Evolutionary conservation across 2,329 filamentous ascomycete genomes (phyloP).

Genomic region (Botrytis medusae): DNA sequence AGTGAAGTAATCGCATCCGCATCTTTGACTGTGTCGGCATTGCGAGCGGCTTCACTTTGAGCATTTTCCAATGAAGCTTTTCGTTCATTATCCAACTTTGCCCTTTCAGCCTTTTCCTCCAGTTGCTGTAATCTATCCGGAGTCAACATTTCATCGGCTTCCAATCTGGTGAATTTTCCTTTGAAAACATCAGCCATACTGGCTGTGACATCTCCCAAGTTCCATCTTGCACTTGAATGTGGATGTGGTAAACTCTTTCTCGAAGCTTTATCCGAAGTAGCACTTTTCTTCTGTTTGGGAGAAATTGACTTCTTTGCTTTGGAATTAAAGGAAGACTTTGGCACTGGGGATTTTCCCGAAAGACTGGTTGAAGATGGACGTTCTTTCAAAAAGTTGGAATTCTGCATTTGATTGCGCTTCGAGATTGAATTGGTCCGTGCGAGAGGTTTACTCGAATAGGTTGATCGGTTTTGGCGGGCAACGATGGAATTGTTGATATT

Average conservation of each 20-base stretch:
- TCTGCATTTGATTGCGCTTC: conserved; percentile 26
- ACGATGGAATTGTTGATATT: not conserved
- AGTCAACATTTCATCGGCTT: conserved; percentile 60
- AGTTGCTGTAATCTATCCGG: conserved; percentile 50
- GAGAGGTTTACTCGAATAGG: not conserved
- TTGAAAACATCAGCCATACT: conserved; percentile 59
- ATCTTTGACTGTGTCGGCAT: conserved; percentile 1
- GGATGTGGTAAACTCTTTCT: conserved; percentile 22
- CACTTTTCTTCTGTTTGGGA: conserved; percentile 40
- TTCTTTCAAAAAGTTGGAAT: conserved; percentile 14
- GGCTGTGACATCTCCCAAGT: conserved; percentile 54
- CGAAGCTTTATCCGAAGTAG: not conserved
- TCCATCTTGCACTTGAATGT: conserved; percentile 48
- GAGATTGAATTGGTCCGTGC: conserved; percentile 24
- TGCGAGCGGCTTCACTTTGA: conserved; percentile 19
- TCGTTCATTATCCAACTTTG: conserved; percentile 26
- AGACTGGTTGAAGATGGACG: conserved; percentile 23
- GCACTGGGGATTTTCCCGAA: conserved; percentile 33
- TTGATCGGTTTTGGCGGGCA: conserved; percentile 1
- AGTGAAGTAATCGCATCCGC: not conserved
- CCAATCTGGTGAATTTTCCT: conserved; percentile 52
- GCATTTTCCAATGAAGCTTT: conserved; percentile 29
- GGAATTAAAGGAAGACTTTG: conserved; percentile 40
- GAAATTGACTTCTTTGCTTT: conserved; percentile 44
- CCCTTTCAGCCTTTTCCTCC: conserved; percentile 28